Evolutionary conservation across 176 grass and related monocot genomes (phyloP), one percentile per base, ranked within the genome.

Genomic region (Musa troglodytarum): DNA sequence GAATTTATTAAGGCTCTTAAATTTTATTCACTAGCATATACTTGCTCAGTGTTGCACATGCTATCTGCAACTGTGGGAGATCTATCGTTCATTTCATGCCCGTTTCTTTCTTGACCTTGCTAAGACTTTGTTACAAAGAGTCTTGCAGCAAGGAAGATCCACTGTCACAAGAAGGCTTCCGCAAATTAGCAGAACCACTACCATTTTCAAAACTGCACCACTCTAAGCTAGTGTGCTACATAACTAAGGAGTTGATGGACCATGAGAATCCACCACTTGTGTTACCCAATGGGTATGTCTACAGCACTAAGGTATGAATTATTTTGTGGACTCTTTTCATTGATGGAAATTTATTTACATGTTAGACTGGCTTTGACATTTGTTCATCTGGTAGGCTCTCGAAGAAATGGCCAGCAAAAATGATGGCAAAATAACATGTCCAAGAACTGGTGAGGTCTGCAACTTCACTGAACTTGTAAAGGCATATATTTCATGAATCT

Each of bases 221-320:
- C 67, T 99, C 96, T 2, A 99, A 95, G 79, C 86, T 99, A 1
- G 91, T 99, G 20, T 99, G 96, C 81, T 89, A 91, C 85, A 95
- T 99, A 68, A 92, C 96, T n/a, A 95, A 99, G 83, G 88, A 99
- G 73, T 85, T 87, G 74, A 99, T 99, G 96, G 96, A 99, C 81
- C 93, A 91, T 0, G 96, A 99, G 82, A 99, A 99, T 26, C 96
- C 96, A 0, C 96, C 96, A 0, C 84, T 87, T 29, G 96, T 99
- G 71, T 77, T 99, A 19, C 96, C 96, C 2, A 99, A 99, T 1
- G 96, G 96, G 62, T 92, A 89, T 54, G 96, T 99, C 23, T 99
- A 99, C 75, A 92, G 96, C 67, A 82, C 83, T 52, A 99, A 95
- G 91, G 96, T 99, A 87, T 10, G 2, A 0, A 22, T 62, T 14